Evolutionary conservation across 2,329 filamentous ascomycete genomes (phyloP).

Genomic region (Cercospora canescens): DNA sequence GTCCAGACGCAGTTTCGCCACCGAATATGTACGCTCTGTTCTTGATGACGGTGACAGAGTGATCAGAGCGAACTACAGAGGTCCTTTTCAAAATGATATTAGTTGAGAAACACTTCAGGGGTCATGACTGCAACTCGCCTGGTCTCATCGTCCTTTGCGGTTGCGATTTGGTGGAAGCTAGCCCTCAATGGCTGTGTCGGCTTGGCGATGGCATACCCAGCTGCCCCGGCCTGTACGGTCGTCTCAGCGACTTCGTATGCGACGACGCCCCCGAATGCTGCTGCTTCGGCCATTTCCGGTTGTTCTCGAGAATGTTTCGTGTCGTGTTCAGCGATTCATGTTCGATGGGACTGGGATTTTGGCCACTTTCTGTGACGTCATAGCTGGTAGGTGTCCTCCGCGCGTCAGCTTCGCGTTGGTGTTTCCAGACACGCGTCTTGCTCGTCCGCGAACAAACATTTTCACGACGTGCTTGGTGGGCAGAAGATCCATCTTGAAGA

Average conservation of each 20-base stretch:
- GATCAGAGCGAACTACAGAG: constrained; percentile 36
- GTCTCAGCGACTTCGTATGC: constrained; percentile 21
- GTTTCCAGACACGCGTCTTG: too few relatives aligned
- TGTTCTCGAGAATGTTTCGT: neutral
- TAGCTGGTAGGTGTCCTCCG: neutral
- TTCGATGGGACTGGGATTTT: neutral
- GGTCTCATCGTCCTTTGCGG: constrained; percentile 38
- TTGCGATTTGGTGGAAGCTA: constrained; percentile 44
- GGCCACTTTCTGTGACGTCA: neutral
- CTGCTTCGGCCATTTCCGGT: constrained; percentile 19
- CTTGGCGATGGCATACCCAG: constrained; percentile 35
- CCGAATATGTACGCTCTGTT: constrained; percentile 50
- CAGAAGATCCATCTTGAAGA: neutral
- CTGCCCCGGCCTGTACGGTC: constrained; percentile 13
- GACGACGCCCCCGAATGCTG: constrained; percentile 16
- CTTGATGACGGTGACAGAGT: constrained; percentile 42
- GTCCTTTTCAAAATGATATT: constrained; percentile 21
- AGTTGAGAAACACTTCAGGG: neutral
- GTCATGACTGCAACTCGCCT: constrained; percentile 15
- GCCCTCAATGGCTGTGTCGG: constrained; percentile 46
- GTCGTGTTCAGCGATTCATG: neutral
- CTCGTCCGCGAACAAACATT: neutral
- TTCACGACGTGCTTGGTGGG: neutral
- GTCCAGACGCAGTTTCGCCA: constrained; percentile 39
- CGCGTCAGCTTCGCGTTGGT: neutral